phyloP scores from a whole-genome alignment of 163 green algal species.

The Prototheca stagnorum region DNA sequence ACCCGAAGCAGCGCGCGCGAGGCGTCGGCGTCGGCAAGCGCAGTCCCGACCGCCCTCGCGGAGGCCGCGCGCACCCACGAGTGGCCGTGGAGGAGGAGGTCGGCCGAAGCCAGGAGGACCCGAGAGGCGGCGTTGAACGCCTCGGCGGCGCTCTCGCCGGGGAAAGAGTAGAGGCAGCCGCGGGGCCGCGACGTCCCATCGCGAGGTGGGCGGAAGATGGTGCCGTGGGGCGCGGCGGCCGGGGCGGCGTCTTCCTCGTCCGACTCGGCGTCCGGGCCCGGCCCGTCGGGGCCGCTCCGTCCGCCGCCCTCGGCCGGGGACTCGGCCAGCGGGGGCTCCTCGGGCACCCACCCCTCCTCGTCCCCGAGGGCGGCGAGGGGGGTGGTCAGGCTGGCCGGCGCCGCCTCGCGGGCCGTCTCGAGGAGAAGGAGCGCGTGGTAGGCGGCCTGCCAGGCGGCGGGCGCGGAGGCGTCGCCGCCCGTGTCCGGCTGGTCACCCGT shows the following conservation, averaged over 20 bases:
- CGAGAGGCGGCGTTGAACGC: too few species aligned
- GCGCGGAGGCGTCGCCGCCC: conserved; percentile 4
- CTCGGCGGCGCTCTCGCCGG: too few species aligned
- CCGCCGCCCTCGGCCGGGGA: conserved; percentile 25
- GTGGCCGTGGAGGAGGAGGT: too few species aligned
- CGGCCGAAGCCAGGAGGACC: too few species aligned
- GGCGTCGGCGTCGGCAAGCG: too few species aligned
- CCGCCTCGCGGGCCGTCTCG: conserved; percentile 22
- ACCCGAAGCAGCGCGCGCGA: too few species aligned
- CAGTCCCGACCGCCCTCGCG: too few species aligned
- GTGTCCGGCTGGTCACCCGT: conserved; percentile 7
- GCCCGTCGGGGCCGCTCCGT: not conserved
- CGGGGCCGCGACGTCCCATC: too few species aligned
- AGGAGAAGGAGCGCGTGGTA: conserved; percentile 62
- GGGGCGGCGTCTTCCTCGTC: conserved; percentile 1
- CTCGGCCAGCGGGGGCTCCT: conserved; percentile 43
- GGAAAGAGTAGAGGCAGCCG: too few species aligned
- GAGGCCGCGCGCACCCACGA: too few species aligned
- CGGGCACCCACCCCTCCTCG: conserved; percentile 69
- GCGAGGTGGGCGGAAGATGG: too few species aligned
- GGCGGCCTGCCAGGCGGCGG: conserved; percentile 48
- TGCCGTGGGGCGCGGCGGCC: too few species aligned
- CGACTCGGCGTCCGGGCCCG: conserved; percentile 4
- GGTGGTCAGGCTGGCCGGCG: conserved; percentile 16
- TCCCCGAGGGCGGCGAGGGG: conserved; percentile 38